Conservation (phyloP, 108 stramenopile genomes). For the Skeletonema marinoi region DNA sequence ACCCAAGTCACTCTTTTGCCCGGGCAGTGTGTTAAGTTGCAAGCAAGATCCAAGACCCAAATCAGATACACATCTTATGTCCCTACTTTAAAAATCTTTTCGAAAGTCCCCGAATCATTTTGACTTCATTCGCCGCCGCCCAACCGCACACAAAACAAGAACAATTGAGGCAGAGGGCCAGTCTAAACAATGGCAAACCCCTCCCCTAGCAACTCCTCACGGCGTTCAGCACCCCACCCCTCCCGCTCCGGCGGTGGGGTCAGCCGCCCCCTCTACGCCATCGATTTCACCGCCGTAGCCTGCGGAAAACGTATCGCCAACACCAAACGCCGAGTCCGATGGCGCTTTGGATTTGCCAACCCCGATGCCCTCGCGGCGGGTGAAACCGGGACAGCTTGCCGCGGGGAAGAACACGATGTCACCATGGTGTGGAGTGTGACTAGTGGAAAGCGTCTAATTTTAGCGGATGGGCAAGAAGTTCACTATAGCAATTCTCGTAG, state of each 20-base stretch:
- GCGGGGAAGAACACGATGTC: constrained; percentile 92
- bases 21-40: too few species aligned
- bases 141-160: not conserved
- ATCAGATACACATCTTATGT: not conserved
- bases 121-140: too few species aligned
- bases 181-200: not conserved
- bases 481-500: constrained; percentile 69
- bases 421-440: constrained; percentile 88
- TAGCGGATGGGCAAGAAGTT: constrained; percentile 83
- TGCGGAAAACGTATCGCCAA: constrained; percentile 86
- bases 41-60: not conserved
- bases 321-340: constrained; percentile 87
- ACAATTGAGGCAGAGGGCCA: not conserved
- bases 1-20: too few species aligned
- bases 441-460: constrained; percentile 78
- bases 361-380: constrained; percentile 79
- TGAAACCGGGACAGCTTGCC: constrained; percentile 83
- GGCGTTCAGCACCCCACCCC: constrained; percentile 8
- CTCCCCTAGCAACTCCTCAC: not conserved
- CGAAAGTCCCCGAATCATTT: too few species aligned
- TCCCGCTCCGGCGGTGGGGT: constrained; percentile 7
- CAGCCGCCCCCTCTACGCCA: constrained; percentile 72
- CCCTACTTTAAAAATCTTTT: not conserved
- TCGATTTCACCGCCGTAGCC: constrained; percentile 88
- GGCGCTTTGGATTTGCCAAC: constrained; percentile 92